Base-by-base conservation (phyloP, 1,284 basidiomycete genomes). In the Salmacisia buchloeana region DNA sequence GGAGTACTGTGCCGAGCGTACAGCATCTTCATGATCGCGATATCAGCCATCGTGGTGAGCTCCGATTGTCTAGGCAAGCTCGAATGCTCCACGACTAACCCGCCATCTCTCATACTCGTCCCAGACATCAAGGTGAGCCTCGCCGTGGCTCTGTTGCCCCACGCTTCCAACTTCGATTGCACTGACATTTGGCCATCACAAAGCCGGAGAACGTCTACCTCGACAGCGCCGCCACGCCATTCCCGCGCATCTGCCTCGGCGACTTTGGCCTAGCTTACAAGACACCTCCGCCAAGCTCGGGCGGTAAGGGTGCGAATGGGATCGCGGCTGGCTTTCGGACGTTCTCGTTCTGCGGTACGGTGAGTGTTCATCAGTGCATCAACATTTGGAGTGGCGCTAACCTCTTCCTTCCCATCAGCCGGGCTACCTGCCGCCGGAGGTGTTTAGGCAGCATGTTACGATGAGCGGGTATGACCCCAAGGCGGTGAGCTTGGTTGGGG, bases 61-160 rank as follows among this genome's bases (percentile, higher is more conserved):
- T 38, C 5, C 18, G 23, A 15, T 43, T 6, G 4, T 5, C 15
- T 18, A 21, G 23, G 39, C 39, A 15, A 5, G 15, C 23, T 18
- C 23, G 39, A 15, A 5, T 43, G 39, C 39, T 43, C 23, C 15
- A 43, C 23, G 36, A 38, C 36, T 38, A n/a, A n/a, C n/a, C 36
- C 36, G 36, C 18, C 9, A 6, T 52, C 23, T 9, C n/a, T n/a
- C n/a, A n/a, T 27, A 15, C 1, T 18, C 29, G 6, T 25, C 18
- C 9, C 49, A 54, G 49, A 54, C 29, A 54, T 54, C 49, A 54
- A 54, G 49, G 49, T 54, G 4, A 54, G 25, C 9, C n/a, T n/a
- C n/a, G n/a, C n/a, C n/a, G n/a, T n/a, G n/a, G n/a, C n/a, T n/a
- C n/a, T n/a, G n/a, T n/a, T n/a, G n/a, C 45, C 3, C 5, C 21